phyloP scores from a whole-genome alignment of 768 basidiomycete genomes.

The Pleurotus tuoliensis region DNA sequence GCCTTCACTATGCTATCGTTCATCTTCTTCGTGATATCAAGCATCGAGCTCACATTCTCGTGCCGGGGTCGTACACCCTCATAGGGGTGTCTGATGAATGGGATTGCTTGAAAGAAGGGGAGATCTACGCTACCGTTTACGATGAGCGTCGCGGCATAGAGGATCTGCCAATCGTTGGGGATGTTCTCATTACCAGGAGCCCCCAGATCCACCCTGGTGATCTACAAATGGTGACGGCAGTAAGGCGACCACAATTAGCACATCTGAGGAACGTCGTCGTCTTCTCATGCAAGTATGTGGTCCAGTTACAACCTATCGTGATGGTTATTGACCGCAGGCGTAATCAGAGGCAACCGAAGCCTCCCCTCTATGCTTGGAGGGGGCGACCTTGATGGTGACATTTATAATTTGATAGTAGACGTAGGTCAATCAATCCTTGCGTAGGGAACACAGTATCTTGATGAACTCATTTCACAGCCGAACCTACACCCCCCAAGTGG shows the following conservation, averaged over 20 bases:
- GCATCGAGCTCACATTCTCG: constrained; percentile 44
- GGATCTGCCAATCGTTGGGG: constrained; percentile 28
- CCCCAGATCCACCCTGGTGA: constrained; percentile 54
- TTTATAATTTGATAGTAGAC: constrained; percentile 44
- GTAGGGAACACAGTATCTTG: not conserved
- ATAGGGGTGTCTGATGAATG: constrained; percentile 53
- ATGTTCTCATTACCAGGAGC: constrained; percentile 43
- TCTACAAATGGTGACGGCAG: constrained; percentile 36
- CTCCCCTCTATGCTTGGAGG: constrained; percentile 47
- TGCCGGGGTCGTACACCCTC: constrained; percentile 45
- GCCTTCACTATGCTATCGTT: constrained; percentile 34
- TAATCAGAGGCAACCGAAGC: constrained; percentile 34
- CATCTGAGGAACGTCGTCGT: constrained; percentile 45
- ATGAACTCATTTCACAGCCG: constrained; percentile 16
- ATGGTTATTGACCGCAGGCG: no score
- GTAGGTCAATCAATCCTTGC: constrained; percentile 19
- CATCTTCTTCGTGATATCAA: constrained; percentile 50
- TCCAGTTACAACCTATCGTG: not conserved
- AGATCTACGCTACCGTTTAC: constrained; percentile 41
- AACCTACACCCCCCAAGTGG: constrained; percentile 22
- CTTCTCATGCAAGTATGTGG: constrained; percentile 42
- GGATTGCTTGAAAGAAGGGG: constrained; percentile 39
- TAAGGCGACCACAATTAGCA: constrained; percentile 32
- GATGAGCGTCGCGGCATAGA: constrained; percentile 24
- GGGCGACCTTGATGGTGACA: constrained; percentile 52